Evolutionary conservation across 495 filamentous ascomycete species (phyloP), one percentile per base, ranked within the genome.

Genomic region (Niebla homalea): DNA sequence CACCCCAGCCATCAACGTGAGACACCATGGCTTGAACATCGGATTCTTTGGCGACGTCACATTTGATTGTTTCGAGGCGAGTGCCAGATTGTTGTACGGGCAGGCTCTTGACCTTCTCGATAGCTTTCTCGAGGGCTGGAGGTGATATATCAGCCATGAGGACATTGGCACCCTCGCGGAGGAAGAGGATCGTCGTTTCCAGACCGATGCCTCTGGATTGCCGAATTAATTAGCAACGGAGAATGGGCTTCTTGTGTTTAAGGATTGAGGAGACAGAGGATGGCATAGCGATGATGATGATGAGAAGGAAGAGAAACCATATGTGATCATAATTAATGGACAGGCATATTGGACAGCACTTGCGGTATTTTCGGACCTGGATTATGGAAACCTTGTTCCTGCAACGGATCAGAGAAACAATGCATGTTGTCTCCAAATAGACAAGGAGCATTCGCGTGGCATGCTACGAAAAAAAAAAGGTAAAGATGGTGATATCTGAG

Each of bases 181-280:
- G 82, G 58, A 98, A 92, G 47, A 97, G 85, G 58, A 97, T 88
- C 42, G 77, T 77, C 10, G 92, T 97, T 67, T 98, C 89, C 37
- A 98, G 85, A 51, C 92, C 92, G 55, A 98, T 98, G 51, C 92
- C 92, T 51, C 89, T 94, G 45, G 5, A 16, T 7, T 16, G 15
- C 6, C 19, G 5, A n/a, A 1, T 41, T 8, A 15, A 19, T 41
- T 15, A 41, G 39, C 21, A 15, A 41, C 10, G 12, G 23, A 29
- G 36, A 48, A 4, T 0, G 18, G 16, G 14, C 4, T 5, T 21
- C 12, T 46, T 4, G 50, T 19, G 2, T n/a, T 15, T 7, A 7
- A 14, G 5, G 10, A 12, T 14, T 12, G 5, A 6, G 25, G 22
- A 19, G 1, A 7, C 16, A 20, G 26, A 48, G 1, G 43, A 25